Percentiles rank a stretch among this genome's conserved stretches.
phyloP scores from a whole-genome alignment of 2,329 filamentous ascomycete genomes.

The Aspergillus pseudotamarii region DNA sequence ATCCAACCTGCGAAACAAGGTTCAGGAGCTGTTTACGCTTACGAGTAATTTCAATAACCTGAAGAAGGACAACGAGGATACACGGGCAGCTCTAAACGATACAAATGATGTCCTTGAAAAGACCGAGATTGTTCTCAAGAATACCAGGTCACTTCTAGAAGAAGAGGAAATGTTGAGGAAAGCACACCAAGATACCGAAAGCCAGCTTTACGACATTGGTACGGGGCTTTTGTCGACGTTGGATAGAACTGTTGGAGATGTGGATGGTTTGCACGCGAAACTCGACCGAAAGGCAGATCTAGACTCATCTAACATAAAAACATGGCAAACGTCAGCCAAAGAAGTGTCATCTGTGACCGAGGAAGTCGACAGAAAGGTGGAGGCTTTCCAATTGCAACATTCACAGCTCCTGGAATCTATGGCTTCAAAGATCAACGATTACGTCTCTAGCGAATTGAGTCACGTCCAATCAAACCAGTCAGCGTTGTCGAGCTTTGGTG shows the following conservation, averaged over 20 bases:
- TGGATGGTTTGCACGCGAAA: constrained; percentile 82
- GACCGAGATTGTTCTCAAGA: constrained; percentile 79
- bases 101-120: constrained; percentile 82
- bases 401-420: constrained; percentile 68
- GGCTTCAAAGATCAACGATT: constrained; percentile 71
- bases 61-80: constrained; percentile 86
- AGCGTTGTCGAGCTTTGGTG: constrained; percentile 70
- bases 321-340: constrained; percentile 75
- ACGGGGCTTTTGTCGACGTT: constrained; percentile 77
- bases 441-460: constrained; percentile 73
- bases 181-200: constrained; percentile 84
- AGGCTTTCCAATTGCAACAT: constrained; percentile 73
- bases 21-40: constrained; percentile 85
- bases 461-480: constrained; percentile 71
- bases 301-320: constrained; percentile 74
- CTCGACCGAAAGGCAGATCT: constrained; percentile 82
- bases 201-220: constrained; percentile 72
- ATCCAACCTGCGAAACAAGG: constrained; percentile 84
- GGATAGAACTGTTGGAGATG: constrained; percentile 74
- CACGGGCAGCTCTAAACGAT: constrained; percentile 70
- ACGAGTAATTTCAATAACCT: constrained; percentile 85
- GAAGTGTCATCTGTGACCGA: constrained; percentile 77
- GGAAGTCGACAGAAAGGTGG: constrained; percentile 74
- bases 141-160: constrained; percentile 73
- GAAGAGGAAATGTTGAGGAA: constrained; percentile 80